These are phyloP conservation scores for Cylindrotheca closterium DNA, from an alignment of 108 stramenopile genomes.

Conservation along the genomic window DNA sequence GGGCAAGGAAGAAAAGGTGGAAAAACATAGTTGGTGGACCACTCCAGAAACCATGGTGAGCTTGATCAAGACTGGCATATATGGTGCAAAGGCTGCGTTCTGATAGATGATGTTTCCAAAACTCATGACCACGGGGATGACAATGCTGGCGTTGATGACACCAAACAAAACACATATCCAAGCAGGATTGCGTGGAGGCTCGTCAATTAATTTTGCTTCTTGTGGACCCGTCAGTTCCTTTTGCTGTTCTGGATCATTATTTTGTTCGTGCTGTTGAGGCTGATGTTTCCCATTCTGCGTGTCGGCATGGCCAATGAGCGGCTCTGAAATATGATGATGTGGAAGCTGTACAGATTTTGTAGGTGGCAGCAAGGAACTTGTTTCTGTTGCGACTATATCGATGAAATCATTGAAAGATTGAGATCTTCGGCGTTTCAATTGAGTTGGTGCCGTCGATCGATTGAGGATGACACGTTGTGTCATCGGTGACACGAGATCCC, in stretches of 20 bases:
- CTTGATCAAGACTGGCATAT: constrained; percentile 79
- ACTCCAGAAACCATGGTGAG: constrained; percentile 79
- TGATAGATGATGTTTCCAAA: constrained; percentile 90
- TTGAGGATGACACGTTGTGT: constrained; percentile 23
- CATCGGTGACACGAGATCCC: constrained; percentile 24
- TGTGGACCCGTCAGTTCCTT: background rate
- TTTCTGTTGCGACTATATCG: constrained; percentile 7
- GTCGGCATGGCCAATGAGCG: background rate
- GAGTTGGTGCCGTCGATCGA: background rate
- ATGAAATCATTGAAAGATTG: constrained; percentile 32
- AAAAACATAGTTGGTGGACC: constrained; percentile 93
- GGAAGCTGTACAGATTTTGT: background rate
- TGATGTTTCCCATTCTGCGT: background rate
- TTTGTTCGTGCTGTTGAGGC: background rate
- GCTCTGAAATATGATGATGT: background rate
- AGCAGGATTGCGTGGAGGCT: constrained; percentile 17
- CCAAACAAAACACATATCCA: constrained; percentile 60
- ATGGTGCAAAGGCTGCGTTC: constrained; percentile 73
- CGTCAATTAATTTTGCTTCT: background rate
- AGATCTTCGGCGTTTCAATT: constrained; percentile 13
- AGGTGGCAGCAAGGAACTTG: background rate
- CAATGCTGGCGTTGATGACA: constrained; percentile 77
- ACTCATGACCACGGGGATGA: constrained; percentile 83
- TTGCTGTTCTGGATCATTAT: background rate
- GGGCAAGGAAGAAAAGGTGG: constrained; percentile 73